Conservation (phyloP, 345 rosid genomes). For the Populus nigra region DNA sequence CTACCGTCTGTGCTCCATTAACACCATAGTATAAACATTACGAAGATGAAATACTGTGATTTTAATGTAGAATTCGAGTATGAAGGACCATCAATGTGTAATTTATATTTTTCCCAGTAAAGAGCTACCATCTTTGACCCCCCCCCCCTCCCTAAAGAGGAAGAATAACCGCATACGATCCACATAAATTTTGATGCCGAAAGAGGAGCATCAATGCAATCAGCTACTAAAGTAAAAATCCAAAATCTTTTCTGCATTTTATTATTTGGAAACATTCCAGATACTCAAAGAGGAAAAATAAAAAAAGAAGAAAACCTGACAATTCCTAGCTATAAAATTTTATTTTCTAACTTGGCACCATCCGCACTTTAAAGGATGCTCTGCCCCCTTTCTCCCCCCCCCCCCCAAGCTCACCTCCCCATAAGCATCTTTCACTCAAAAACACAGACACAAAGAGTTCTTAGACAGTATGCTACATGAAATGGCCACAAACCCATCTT, state of each 20-base stretch:
- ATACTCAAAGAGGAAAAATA: slow-evolving; percentile 10
- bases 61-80: not conserved
- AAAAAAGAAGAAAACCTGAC: slow-evolving; percentile 18
- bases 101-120: not conserved
- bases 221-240: slow-evolving; percentile 1
- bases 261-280: slow-evolving; percentile 37
- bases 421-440: slow-evolving; percentile 20
- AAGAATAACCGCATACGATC: not conserved
- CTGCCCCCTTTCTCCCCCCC: slow-evolving; percentile 9
- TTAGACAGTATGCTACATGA: not conserved
- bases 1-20: too few species aligned
- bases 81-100: not conserved
- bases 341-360: slow-evolving; percentile 31
- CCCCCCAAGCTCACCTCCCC: slow-evolving; percentile 30
- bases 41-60: not conserved
- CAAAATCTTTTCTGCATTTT: slow-evolving; percentile 27
- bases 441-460: slow-evolving; percentile 16
- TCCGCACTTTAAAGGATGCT: slow-evolving; percentile 43
- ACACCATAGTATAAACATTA: not conserved
- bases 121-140: not conserved
- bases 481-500: slow-evolving; percentile 11
- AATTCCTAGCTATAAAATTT: slow-evolving; percentile 15
- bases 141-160: not conserved
- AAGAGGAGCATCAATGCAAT: slow-evolving; percentile 15
- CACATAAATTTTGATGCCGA: slow-evolving; percentile 12